Evolutionary conservation across 768 basidiomycete species (phyloP).

Genomic region (Trametes gibbosa): DNA sequence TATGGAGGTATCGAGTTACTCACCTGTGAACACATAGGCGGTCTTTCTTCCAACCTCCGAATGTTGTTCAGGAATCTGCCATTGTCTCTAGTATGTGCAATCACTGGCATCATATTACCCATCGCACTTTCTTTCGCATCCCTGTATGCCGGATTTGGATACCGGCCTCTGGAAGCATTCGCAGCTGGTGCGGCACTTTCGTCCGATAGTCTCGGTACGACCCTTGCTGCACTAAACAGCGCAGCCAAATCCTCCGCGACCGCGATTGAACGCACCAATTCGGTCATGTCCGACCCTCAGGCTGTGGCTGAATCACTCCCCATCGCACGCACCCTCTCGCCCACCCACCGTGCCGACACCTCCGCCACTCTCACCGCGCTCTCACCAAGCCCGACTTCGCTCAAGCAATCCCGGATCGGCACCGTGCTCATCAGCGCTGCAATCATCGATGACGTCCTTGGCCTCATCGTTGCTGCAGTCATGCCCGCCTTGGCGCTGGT

Average conservation of each 20-base stretch:
- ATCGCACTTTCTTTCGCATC: constrained; percentile 48
- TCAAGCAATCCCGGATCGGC: constrained; percentile 50
- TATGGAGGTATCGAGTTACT: constrained; percentile 35
- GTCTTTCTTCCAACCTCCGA: constrained; percentile 48
- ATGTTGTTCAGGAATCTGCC: constrained; percentile 45
- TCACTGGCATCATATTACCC: constrained; percentile 51
- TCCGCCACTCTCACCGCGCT: constrained; percentile 42
- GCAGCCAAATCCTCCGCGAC: background rate
- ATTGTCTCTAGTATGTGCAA: constrained; percentile 47
- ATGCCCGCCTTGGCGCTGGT: constrained; percentile 39
- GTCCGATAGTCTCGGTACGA: constrained; percentile 68
- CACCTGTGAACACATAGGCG: constrained; percentile 46
- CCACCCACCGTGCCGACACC: background rate
- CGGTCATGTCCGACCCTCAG: too few species aligned
- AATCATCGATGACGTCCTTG: constrained; percentile 62
- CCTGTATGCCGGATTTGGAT: constrained; percentile 40
- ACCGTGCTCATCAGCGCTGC: constrained; percentile 61
- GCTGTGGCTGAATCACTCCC: constrained; percentile 32
- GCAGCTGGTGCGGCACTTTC: constrained; percentile 60
- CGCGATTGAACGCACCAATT: too few species aligned
- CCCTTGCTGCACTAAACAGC: constrained; percentile 51
- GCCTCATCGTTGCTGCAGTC: constrained; percentile 56
- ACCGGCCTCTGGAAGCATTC: constrained; percentile 47
- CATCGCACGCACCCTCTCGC: constrained; percentile 35
- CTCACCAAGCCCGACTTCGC: constrained; percentile 35